Percentiles rank a stretch among this genome's conserved stretches.
phyloP scores from a whole-genome alignment of 768 basidiomycete genomes.

The Mycena polygramma region DNA sequence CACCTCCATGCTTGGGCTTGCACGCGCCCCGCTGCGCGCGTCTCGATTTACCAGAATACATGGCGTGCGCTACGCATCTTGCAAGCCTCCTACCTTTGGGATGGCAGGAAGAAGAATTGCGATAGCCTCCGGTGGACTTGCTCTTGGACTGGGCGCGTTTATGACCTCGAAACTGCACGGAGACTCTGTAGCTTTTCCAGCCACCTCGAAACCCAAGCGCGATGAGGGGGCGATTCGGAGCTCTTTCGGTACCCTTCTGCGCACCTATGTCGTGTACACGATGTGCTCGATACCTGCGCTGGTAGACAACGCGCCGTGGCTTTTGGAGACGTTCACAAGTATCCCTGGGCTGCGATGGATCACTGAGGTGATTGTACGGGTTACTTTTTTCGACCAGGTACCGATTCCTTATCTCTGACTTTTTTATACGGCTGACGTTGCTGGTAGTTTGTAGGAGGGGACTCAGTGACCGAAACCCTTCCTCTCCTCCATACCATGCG shows the following conservation, averaged over 20 bases:
- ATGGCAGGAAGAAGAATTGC: slow-evolving; percentile 4
- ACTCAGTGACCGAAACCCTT: slow-evolving; percentile 77
- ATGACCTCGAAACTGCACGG: slow-evolving; percentile 21
- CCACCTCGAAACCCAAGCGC: slow-evolving; percentile 7
- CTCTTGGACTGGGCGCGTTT: slow-evolving; percentile 30
- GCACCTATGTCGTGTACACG: slow-evolving; percentile 86
- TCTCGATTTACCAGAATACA: neutral
- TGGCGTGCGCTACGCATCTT: slow-evolving; percentile 31
- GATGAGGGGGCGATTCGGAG: slow-evolving; percentile 27
- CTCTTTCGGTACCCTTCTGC: slow-evolving; percentile 61
- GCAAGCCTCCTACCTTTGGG: neutral
- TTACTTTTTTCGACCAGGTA: slow-evolving; percentile 91
- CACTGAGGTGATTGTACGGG: slow-evolving; percentile 76
- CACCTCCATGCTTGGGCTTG: slow-evolving; percentile 21
- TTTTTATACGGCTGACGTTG: neutral
- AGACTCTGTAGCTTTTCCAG: slow-evolving; percentile 24
- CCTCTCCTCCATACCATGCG: slow-evolving; percentile 76
- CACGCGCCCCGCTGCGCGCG: neutral
- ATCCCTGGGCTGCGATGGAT: slow-evolving; percentile 73
- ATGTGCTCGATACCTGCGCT: slow-evolving; percentile 82
- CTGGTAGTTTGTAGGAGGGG: slow-evolving; percentile 88
- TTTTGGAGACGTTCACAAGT: slow-evolving; percentile 66
- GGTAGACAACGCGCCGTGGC: slow-evolving; percentile 79
- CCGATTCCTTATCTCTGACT: slow-evolving; percentile 30
- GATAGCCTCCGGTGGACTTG: slow-evolving; percentile 27